Evolutionary conservation across 2,329 filamentous ascomycete species (phyloP).

Genomic region (Malbranchea zuffiana): DNA sequence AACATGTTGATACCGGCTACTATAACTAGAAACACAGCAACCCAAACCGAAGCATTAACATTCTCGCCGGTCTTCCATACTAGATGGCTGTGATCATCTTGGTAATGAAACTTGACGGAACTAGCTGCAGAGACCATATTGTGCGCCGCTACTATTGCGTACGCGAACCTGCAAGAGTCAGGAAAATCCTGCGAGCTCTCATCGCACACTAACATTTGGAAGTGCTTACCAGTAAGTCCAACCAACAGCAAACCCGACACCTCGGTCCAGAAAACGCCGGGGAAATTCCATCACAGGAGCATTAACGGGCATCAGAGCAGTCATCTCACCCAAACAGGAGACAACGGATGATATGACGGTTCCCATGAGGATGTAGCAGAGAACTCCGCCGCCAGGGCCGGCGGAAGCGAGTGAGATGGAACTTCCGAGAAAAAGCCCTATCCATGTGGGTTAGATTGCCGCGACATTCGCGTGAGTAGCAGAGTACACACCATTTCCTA

Average conservation of each 20-base stretch:
- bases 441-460: not conserved
- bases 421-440: slow-evolving; percentile 34
- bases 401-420: slow-evolving; percentile 30
- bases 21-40: slow-evolving; percentile 24
- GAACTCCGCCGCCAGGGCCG: slow-evolving; percentile 32
- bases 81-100: slow-evolving; percentile 22
- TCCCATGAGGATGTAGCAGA: slow-evolving; percentile 35
- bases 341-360: slow-evolving; percentile 36
- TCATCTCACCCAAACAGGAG: slow-evolving; percentile 37
- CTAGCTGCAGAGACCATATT: slow-evolving; percentile 32
- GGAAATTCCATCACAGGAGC: slow-evolving; percentile 34
- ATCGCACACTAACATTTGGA: not conserved
- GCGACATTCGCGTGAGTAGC: not conserved
- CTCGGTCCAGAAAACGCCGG: slow-evolving; percentile 32
- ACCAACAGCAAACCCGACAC: slow-evolving; percentile 36
- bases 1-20: slow-evolving; percentile 28
- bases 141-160: slow-evolving; percentile 23
- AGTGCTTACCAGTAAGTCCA: slow-evolving; percentile 36
- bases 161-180: slow-evolving; percentile 21
- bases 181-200: too few species aligned
- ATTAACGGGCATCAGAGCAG: slow-evolving; percentile 34
- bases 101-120: slow-evolving; percentile 32
- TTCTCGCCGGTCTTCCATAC: slow-evolving; percentile 20
- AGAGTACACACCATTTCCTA: slow-evolving; percentile 28
- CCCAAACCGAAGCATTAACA: slow-evolving; percentile 30